These are phyloP conservation scores for Prinsepia uniflora DNA, from an alignment of 306 rosid species.

Conservation along the genomic window DNA sequence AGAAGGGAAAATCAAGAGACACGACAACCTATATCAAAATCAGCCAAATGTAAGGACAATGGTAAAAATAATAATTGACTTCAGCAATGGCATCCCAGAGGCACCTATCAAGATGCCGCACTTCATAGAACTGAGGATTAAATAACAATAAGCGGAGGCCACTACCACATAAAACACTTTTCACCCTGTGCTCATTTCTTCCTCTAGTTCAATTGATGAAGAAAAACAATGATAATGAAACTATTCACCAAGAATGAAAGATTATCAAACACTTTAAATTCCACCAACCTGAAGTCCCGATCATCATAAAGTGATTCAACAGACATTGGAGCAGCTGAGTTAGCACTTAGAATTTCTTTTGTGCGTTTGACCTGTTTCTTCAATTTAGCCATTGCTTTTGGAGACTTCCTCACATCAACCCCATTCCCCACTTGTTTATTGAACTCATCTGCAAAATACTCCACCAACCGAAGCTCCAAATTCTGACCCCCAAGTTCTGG, in stretches of 20 bases:
- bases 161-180: background rate
- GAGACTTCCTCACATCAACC: constrained; percentile 74
- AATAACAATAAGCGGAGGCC: background rate
- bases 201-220: constrained; percentile 7
- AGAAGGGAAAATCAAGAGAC: background rate
- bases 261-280: constrained; percentile 14
- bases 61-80: background rate
- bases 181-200: background rate
- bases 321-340: constrained; percentile 89
- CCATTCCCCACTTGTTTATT: constrained; percentile 82
- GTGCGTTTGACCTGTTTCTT: constrained; percentile 97
- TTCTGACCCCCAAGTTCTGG: constrained; percentile 90
- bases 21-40: background rate
- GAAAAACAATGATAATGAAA: background rate
- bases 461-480: constrained; percentile 83
- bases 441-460: constrained; percentile 84
- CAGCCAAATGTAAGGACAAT: background rate
- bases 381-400: constrained; percentile 96
- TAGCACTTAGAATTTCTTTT: constrained; percentile 95
- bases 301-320: constrained; percentile 91
- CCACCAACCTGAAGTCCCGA: constrained; percentile 72
- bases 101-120: background rate
- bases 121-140: background rate
- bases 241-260: background rate
- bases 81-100: background rate